Evolutionary conservation across 148 eudicot genomes (phyloP).

Genomic region (Heliosperma pusillum): DNA sequence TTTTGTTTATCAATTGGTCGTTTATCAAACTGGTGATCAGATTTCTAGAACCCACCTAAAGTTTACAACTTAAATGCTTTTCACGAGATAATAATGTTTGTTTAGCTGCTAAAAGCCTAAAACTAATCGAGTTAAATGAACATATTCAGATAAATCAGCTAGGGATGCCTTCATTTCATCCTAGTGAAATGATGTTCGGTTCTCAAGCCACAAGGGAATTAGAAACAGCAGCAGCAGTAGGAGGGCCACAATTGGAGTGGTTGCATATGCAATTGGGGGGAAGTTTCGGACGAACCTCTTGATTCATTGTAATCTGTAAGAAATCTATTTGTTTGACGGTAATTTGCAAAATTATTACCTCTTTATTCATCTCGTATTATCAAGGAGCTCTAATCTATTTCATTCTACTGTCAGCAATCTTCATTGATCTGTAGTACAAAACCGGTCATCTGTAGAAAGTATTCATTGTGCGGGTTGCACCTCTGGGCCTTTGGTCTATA

Average conservation of each 20-base stretch:
- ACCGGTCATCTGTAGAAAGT: slow-evolving; percentile 30
- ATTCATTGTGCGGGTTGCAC: slow-evolving; percentile 13
- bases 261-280: slow-evolving; percentile 84
- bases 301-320: slow-evolving; percentile 27
- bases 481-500: background rate
- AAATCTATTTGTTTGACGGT: slow-evolving; percentile 1
- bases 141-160: slow-evolving; percentile 40
- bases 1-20: background rate
- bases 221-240: slow-evolving; percentile 38
- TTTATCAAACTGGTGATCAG: background rate
- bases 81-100: background rate
- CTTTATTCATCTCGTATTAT: slow-evolving; percentile 9
- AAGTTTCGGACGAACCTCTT: slow-evolving; percentile 57
- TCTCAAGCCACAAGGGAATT: slow-evolving; percentile 68
- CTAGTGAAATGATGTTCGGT: slow-evolving; percentile 52
- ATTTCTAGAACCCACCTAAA: background rate
- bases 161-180: slow-evolving; percentile 50
- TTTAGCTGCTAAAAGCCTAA: slow-evolving; percentile 2
- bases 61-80: background rate
- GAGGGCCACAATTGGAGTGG: slow-evolving; percentile 67
- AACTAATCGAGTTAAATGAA: background rate
- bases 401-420: slow-evolving; percentile 7
- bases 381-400: slow-evolving; percentile 18
- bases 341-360: slow-evolving; percentile 10
- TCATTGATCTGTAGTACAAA: slow-evolving; percentile 20